A percentile compares a stretch with the other conserved stretches of the same genome.
Evolutionary conservation across 2,329 filamentous ascomycete genomes (phyloP).

Genomic region (Aspergillus hiratsukae): DNA sequence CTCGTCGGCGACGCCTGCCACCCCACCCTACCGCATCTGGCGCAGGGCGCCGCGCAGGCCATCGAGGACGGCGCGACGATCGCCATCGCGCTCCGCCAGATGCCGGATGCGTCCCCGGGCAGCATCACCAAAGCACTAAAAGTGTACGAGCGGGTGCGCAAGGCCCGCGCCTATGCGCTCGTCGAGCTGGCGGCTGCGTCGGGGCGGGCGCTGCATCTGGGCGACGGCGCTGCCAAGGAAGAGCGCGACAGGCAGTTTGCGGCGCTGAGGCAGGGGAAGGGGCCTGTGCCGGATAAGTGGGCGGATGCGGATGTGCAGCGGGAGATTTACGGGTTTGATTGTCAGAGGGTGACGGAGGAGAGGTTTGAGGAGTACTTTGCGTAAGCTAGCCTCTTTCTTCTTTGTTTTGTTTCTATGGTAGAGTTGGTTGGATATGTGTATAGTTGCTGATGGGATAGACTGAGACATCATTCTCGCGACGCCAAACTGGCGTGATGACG

Average conservation of each 20-base stretch:
- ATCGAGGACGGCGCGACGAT: conserved; percentile 61
- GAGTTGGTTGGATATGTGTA: neutral
- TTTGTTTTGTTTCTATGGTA: neutral
- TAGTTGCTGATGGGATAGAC: neutral
- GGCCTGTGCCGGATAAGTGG: conserved; percentile 59
- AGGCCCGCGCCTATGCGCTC: conserved; percentile 53
- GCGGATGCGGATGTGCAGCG: conserved; percentile 65
- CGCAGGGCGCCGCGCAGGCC: conserved; percentile 61
- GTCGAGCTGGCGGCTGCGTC: conserved; percentile 55
- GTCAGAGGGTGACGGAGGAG: conserved; percentile 51
- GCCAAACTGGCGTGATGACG: neutral
- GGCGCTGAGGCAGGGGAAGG: conserved; percentile 47
- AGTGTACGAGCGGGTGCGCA: conserved; percentile 54
- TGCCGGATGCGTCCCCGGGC: conserved; percentile 44
- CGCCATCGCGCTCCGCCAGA: conserved; percentile 46
- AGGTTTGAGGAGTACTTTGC: conserved; percentile 24
- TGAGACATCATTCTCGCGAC: neutral
- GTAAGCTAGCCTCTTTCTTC: conserved; percentile 12
- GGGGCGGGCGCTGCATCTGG: conserved; percentile 53
- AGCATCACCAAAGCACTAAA: conserved; percentile 50
- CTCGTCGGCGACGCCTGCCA: conserved; percentile 60
- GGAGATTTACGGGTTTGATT: conserved; percentile 63
- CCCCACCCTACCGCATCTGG: conserved; percentile 60
- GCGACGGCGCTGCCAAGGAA: conserved; percentile 55
- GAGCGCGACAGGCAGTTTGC: conserved; percentile 55